These are phyloP conservation scores for Aspergillus ruber DNA, from an alignment of 2,329 filamentous ascomycete genomes.

Conservation along the genomic window DNA sequence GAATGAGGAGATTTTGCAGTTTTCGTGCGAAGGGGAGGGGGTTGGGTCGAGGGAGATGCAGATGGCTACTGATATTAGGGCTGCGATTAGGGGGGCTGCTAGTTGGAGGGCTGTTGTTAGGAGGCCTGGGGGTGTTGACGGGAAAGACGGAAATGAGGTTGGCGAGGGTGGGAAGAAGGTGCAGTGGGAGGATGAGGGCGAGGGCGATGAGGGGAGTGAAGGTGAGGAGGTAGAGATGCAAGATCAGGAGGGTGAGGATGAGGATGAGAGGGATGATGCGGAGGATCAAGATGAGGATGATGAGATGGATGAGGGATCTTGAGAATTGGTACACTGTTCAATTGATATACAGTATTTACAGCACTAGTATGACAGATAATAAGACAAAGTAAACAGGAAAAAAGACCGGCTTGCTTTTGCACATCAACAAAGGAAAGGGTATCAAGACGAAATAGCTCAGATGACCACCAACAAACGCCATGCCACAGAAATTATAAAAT, in stretches of 20 bases:
- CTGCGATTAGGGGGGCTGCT: constrained; percentile 26
- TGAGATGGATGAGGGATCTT: constrained; percentile 5
- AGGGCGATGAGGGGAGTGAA: constrained; percentile 20
- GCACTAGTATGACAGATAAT: neutral
- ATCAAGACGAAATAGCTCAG: neutral
- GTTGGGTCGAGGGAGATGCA: constrained; percentile 19
- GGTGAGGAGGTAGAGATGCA: constrained; percentile 26
- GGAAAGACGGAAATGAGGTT: constrained; percentile 3
- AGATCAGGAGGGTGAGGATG: constrained; percentile 19
- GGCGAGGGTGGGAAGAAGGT: constrained; percentile 7
- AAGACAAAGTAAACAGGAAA: neutral
- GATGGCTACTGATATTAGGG: constrained; percentile 31
- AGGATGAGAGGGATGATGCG: constrained; percentile 7
- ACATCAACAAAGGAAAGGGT: neutral
- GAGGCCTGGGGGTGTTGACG: constrained; percentile 1
- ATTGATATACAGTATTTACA: neutral
- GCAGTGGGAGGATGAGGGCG: constrained; percentile 16
- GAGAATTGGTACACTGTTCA: constrained; percentile 1
- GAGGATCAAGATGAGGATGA: constrained; percentile 11
- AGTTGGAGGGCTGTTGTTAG: constrained; percentile 18
- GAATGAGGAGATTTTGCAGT: constrained; percentile 14
- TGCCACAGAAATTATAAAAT: neutral
- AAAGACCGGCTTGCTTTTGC: no score
- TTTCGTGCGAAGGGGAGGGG: constrained; percentile 19
- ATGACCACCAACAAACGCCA: neutral